Evolutionary conservation across 2,329 filamentous ascomycete genomes (phyloP).

Genomic region (Xenosphaeropsis pyriputrescens): DNA sequence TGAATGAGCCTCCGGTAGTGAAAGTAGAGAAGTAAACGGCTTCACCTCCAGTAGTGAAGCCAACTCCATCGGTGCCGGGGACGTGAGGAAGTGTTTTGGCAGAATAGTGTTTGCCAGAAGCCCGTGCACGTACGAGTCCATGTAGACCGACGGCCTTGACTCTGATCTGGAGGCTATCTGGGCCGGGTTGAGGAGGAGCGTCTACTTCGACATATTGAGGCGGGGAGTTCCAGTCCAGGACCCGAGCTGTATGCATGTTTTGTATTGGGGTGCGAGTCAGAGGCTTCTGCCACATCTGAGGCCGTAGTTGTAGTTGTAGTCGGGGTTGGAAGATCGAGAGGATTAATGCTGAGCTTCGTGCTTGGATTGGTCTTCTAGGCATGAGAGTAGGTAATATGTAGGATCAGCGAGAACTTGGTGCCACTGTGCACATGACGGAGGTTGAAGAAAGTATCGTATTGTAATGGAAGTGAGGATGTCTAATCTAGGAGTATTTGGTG

Average conservation of each 20-base stretch:
- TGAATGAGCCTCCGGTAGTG: constrained; percentile 25
- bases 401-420: too few species aligned
- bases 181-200: constrained; percentile 21
- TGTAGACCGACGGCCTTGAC: constrained; percentile 36
- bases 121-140: constrained; percentile 35
- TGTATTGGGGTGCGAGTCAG: background rate
- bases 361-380: too few species aligned
- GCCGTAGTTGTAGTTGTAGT: too few species aligned
- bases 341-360: too few species aligned
- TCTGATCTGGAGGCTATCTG: constrained; percentile 29
- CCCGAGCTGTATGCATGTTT: constrained; percentile 20
- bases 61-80: constrained; percentile 38
- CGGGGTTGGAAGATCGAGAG: too few species aligned
- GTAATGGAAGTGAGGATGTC: too few species aligned
- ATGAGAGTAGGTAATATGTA: too few species aligned
- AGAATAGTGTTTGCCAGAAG: constrained; percentile 38
- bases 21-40: constrained; percentile 33
- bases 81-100: constrained; percentile 31
- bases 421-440: too few species aligned
- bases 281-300: too few species aligned
- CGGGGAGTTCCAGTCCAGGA: constrained; percentile 23
- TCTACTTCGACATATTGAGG: constrained; percentile 17
- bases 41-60: constrained; percentile 26
- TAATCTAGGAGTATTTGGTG: too few species aligned
- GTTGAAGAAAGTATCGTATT: too few species aligned